phyloP scores from a whole-genome alignment of 2,329 filamentous ascomycete genomes.

The Cladosporium austrohemisphaericum region DNA sequence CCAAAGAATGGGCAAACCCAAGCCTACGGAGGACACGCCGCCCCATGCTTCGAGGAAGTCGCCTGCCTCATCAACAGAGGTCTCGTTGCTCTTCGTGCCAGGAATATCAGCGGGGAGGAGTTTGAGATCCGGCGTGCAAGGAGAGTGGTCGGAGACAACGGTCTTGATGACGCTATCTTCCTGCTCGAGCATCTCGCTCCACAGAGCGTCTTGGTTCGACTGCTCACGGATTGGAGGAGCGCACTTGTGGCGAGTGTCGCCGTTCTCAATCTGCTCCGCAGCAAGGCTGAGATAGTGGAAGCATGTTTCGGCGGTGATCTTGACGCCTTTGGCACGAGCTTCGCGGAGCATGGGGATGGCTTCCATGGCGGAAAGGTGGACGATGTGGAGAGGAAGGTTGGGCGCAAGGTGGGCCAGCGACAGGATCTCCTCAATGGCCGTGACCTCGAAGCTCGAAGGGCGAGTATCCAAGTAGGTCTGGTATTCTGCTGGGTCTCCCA shows the following conservation, averaged over 20 bases:
- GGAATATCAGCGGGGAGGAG: slow-evolving; percentile 71
- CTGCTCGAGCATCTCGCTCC: slow-evolving; percentile 65
- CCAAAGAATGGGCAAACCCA: slow-evolving; percentile 88
- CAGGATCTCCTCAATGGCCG: slow-evolving; percentile 82
- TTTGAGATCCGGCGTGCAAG: slow-evolving; percentile 93
- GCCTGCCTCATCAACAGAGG: slow-evolving; percentile 49
- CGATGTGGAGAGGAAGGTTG: slow-evolving; percentile 82
- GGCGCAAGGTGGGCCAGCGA: slow-evolving; percentile 76
- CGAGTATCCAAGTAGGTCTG: slow-evolving; percentile 88
- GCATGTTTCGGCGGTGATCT: slow-evolving; percentile 91
- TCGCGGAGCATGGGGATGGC: slow-evolving; percentile 76
- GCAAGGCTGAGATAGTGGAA: slow-evolving; percentile 90
- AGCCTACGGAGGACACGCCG: slow-evolving; percentile 87
- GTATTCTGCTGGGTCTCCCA: slow-evolving; percentile 72
- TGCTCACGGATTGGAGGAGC: slow-evolving; percentile 84
- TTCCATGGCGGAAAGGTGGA: slow-evolving; percentile 85
- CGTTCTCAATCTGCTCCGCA: slow-evolving; percentile 74
- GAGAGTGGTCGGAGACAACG: slow-evolving; percentile 91
- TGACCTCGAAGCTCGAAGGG: slow-evolving; percentile 85
- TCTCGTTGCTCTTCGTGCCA: slow-evolving; percentile 37
- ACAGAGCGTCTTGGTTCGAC: slow-evolving; percentile 78
- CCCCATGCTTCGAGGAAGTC: slow-evolving; percentile 98
- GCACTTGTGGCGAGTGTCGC: slow-evolving; percentile 91
- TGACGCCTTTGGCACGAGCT: slow-evolving; percentile 69
- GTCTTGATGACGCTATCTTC: slow-evolving; percentile 81